Evolutionary conservation across 352 stramenopile species (phyloP), one percentile per base, ranked within the genome.

Genomic region (Phytophthora megakarya): DNA sequence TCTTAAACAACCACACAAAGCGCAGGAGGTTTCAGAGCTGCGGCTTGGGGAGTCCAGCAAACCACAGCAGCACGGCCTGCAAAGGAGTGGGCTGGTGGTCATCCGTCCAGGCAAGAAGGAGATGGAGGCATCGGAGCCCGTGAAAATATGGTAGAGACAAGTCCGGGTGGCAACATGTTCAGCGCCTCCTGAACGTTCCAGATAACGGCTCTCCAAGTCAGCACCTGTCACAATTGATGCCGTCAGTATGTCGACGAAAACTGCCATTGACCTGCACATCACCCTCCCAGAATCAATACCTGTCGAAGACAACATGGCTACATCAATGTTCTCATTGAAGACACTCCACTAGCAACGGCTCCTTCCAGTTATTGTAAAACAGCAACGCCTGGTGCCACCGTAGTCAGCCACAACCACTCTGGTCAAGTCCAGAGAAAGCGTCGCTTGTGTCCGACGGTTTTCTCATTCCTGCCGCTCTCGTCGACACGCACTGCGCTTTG

Each of bases 21-120:
- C n/a, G n/a, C 21, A 19, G 22, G 8, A 45, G 39, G 26, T 45
- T 45, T 26, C 45, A 53, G 30, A 40, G 38, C 21, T 47, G 59
- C 49, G 59, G 59, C 32, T 67, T 30, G 59, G 59, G 59, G 59
- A 67, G 59, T 67, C 59, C 59, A 67, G 59, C 33, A 61, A 67
- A 67, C 59, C 59, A 30, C 44, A 56, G 25, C 44, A 56, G 15
- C 15, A 46, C 32, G 30, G 38, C 33, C 26, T 32, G 26, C 26
- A 37, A 48, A 45, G 16, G 19, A 49, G 32, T 49, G 48, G n/a
- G 47, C 7, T n/a, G 2, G 54, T 52, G 51, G 51, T 32, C 56
- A 39, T 42, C 21, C 38, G 11, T 23, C 3, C 21, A 15, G 28
- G 21, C 30, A 35, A 35, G 30, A 35, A 35, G 2, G 30, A 35